phyloP scores from a whole-genome alignment of 2,329 filamentous ascomycete genomes.

The Sarocladium kiliense region DNA sequence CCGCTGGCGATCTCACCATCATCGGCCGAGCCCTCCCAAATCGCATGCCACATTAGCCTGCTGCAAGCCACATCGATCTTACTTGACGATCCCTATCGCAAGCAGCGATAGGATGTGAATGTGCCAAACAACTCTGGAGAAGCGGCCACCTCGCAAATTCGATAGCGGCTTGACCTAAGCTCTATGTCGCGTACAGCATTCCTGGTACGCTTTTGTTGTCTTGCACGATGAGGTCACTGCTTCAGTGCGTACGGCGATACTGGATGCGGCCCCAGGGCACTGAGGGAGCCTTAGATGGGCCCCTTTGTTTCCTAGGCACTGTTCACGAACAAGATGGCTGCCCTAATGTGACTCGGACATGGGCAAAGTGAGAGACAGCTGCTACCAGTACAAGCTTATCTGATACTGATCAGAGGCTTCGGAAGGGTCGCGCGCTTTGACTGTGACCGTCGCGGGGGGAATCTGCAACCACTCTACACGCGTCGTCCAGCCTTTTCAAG shows the following conservation, averaged over 20 bases:
- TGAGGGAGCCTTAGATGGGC: too few relatives aligned
- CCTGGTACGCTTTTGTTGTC: background rate
- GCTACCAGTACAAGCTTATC: too few relatives aligned
- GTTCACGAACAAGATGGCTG: too few relatives aligned
- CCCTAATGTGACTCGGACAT: too few relatives aligned
- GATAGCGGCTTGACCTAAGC: background rate
- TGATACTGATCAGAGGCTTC: too few relatives aligned
- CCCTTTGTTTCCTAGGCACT: too few relatives aligned
- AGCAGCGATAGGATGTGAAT: background rate
- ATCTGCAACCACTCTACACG: slow-evolving; percentile 3
- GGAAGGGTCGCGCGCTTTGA: too few relatives aligned
- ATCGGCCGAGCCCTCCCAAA: background rate
- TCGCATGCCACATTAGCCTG: background rate
- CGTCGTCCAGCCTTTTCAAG: background rate
- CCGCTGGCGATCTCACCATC: background rate
- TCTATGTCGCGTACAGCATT: background rate
- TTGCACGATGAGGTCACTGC: slow-evolving; percentile 1
- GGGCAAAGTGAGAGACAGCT: too few relatives aligned
- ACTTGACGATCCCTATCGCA: background rate
- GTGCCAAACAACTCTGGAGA: too few relatives aligned
- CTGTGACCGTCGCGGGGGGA: background rate
- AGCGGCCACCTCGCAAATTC: background rate
- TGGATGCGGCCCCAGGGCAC: background rate
- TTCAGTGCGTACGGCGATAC: background rate
- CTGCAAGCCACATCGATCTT: background rate